These are phyloP conservation scores for Fraxinus nigra DNA, from an alignment of 305 asterid genomes.

Conservation along the genomic window DNA sequence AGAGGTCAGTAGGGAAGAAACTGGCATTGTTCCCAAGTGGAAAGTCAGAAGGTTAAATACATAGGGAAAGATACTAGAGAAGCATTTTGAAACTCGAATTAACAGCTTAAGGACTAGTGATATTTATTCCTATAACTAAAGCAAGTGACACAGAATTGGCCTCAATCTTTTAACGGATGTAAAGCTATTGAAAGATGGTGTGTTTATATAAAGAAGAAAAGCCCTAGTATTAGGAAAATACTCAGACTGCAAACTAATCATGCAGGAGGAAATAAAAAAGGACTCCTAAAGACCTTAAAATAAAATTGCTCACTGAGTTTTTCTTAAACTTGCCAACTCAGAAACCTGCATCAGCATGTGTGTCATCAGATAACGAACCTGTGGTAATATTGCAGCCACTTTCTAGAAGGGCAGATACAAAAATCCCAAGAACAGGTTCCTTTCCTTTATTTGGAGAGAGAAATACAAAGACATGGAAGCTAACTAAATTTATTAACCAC, in stretches of 20 bases:
- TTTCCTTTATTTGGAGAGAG: neutral
- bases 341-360: neutral
- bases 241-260: neutral
- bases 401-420: neutral
- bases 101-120: neutral
- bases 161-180: neutral
- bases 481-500: neutral
- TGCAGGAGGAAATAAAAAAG: neutral
- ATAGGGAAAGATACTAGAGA: neutral
- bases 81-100: neutral
- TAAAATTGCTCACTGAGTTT: neutral
- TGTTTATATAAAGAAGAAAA: neutral
- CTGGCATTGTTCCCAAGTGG: neutral
- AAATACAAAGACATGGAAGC: conserved; percentile 14
- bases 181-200: neutral
- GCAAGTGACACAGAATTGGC: neutral
- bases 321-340: neutral
- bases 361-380: neutral
- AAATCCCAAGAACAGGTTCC: neutral
- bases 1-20: conserved; percentile 5
- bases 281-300: neutral
- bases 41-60: neutral
- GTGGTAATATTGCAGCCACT: conserved; percentile 3
- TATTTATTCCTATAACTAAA: neutral
- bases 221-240: neutral